Conservation (phyloP, 805 yeast species). For the Yarrowia divulgata region DNA sequence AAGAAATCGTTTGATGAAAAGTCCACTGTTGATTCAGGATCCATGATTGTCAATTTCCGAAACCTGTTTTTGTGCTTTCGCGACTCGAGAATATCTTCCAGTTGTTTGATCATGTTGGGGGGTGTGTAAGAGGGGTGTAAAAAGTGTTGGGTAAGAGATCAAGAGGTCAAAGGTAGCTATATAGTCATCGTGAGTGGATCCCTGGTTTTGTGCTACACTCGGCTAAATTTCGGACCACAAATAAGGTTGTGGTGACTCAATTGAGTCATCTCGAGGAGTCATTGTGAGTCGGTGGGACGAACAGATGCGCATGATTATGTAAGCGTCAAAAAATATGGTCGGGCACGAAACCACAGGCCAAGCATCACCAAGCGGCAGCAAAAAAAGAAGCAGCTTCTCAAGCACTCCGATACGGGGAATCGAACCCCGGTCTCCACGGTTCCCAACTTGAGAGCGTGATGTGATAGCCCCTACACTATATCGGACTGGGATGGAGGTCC, state of each 20-base stretch:
- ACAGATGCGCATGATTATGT: background rate
- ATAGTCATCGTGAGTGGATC: slow-evolving; percentile 8
- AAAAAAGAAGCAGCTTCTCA: background rate
- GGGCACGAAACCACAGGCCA: background rate
- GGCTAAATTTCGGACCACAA: background rate
- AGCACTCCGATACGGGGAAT: slow-evolving; percentile 37
- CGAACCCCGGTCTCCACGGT: slow-evolving; percentile 40
- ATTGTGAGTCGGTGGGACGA: background rate
- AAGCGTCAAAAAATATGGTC: background rate
- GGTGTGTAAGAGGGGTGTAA: no score
- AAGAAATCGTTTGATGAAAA: slow-evolving; percentile 46
- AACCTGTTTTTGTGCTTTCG: slow-evolving; percentile 24
- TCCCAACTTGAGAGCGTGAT: slow-evolving; percentile 38
- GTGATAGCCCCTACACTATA: slow-evolving; percentile 40
- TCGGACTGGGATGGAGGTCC: background rate
- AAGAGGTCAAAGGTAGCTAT: background rate
- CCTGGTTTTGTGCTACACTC: slow-evolving; percentile 4
- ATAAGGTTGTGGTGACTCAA: background rate
- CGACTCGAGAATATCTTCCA: slow-evolving; percentile 24
- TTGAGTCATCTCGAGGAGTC: slow-evolving; percentile 15
- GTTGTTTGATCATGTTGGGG: slow-evolving; percentile 30
- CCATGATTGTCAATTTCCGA: slow-evolving; percentile 30
- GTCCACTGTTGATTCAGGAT: slow-evolving; percentile 38
- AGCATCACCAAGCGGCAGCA: no score
- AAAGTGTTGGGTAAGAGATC: slow-evolving; percentile 6